Evolutionary conservation across 306 rosid species (phyloP), one percentile per base, ranked within the genome.

Genomic region (Dalbergia cultrata): DNA sequence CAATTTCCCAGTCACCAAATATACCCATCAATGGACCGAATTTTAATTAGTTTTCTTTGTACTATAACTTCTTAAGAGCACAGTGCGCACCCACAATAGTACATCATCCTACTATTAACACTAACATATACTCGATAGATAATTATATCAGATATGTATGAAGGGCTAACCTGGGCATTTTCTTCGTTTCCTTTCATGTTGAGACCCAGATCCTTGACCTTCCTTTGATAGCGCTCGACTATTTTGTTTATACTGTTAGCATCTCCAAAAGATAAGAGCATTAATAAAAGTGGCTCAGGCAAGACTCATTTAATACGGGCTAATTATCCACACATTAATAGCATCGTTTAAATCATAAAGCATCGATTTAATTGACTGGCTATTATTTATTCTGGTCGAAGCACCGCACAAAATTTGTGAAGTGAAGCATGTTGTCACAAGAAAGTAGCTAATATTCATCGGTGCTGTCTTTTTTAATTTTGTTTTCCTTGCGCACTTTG

Each of bases 151-250:
- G 8, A 59, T 59, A 41, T 16, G 3, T 34, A 12, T 35, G 21
- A 11, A 74, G 78, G 67, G n/a, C 67, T 56, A 65, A 92, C 97
- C 97, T 95, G 91, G 33, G 79, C 16, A 64, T 87, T 78, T 60
- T 88, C 90, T 74, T 64, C 78, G 72, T 31, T 72, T 61, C 60
- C 85, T 71, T 69, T 86, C 76, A 34, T 34, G 68, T 37, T 21
- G 45, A 60, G 81, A 70, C 53, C 80, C 70, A 76, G 41, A 43
- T 91, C 96, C 86, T 87, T 90, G 44, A 78, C 60, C 85, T 85
- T 91, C 75, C 37, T 79, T 85, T 88, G 85, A 86, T 93, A 95
- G 21, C 99, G 98, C 35, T 95, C 97, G 19, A 93, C 56, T 9
- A 92, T 91, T 83, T 89, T 91, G 88, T 57, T 85, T 79, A 93